Percentiles rank a stretch among this genome's conserved stretches.
phyloP scores from a whole-genome alignment of 2,329 filamentous ascomycete genomes.

The Leptographium galeiforme region DNA sequence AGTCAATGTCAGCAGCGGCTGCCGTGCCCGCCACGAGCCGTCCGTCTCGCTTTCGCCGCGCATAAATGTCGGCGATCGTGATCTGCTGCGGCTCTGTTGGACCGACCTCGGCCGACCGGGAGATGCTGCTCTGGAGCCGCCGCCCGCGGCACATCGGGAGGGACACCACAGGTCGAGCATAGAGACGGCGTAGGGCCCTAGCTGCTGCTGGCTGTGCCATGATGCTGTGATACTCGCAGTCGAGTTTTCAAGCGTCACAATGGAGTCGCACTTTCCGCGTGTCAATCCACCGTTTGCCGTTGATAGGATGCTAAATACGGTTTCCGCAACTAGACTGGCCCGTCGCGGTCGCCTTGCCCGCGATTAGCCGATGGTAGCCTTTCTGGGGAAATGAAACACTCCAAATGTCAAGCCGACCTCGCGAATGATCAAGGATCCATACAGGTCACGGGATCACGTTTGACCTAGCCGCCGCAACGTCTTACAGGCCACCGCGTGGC shows the following conservation, averaged over 20 bases:
- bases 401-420: too few relatives aligned
- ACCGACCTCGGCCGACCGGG: neutral
- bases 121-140: neutral
- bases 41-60: constrained; percentile 56
- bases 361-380: too few relatives aligned
- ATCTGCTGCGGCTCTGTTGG: constrained; percentile 19
- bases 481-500: constrained; percentile 33
- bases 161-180: neutral
- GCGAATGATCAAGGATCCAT: too few relatives aligned
- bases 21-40: constrained; percentile 64
- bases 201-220: neutral
- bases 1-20: constrained; percentile 62
- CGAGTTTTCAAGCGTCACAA: neutral
- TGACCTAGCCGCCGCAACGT: too few relatives aligned
- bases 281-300: too few relatives aligned
- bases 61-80: constrained; percentile 52
- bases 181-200: neutral
- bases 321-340: too few relatives aligned
- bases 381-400: too few relatives aligned
- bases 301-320: too few relatives aligned
- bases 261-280: too few relatives aligned
- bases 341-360: too few relatives aligned
- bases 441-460: too few relatives aligned
- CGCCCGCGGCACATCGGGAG: neutral
- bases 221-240: neutral